These are phyloP conservation scores for Tillandsia fasciculata DNA, from an alignment of 176 grass and related monocot genomes.

Conservation along the genomic window DNA sequence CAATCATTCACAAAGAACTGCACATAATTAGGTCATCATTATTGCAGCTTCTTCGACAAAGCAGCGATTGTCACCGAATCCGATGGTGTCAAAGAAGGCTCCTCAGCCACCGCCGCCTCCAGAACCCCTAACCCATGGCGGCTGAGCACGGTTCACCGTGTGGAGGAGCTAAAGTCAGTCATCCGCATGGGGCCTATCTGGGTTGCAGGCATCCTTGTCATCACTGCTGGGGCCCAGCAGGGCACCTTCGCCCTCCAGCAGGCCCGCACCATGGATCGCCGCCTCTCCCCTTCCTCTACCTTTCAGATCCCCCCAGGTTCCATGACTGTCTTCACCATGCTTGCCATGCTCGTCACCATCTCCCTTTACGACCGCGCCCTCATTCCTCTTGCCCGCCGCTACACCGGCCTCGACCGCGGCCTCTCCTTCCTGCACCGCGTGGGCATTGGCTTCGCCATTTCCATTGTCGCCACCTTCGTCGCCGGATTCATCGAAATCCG, in stretches of 20 bases:
- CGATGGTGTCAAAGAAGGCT: constrained; percentile 12
- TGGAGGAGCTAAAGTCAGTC: constrained; percentile 69
- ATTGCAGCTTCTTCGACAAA: constrained; percentile 58
- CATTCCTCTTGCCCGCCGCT: constrained; percentile 40
- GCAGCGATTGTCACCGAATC: constrained; percentile 54
- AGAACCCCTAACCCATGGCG: constrained; percentile 40
- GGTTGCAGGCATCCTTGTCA: constrained; percentile 69
- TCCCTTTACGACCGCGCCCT: constrained; percentile 51
- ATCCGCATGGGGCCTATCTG: constrained; percentile 81
- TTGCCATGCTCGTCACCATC: constrained; percentile 53
- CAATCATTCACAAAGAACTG: no score
- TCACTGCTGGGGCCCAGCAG: constrained; percentile 53
- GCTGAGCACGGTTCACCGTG: constrained; percentile 76
- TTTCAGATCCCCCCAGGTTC: constrained; percentile 68
- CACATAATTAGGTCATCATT: no score
- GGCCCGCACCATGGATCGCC: constrained; percentile 83
- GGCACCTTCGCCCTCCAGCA: constrained; percentile 69
- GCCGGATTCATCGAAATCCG: constrained; percentile 51
- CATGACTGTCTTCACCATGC: constrained; percentile 57
- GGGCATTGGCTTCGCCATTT: constrained; percentile 50
- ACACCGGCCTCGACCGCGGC: constrained; percentile 60
- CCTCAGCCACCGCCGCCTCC: background rate
- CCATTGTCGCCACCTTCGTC: constrained; percentile 31
- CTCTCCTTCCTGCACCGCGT: constrained; percentile 74
- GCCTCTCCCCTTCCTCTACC: constrained; percentile 26